Conservation (phyloP, 768 basidiomycete species). For the Botryobasidium botryosum region DNA sequence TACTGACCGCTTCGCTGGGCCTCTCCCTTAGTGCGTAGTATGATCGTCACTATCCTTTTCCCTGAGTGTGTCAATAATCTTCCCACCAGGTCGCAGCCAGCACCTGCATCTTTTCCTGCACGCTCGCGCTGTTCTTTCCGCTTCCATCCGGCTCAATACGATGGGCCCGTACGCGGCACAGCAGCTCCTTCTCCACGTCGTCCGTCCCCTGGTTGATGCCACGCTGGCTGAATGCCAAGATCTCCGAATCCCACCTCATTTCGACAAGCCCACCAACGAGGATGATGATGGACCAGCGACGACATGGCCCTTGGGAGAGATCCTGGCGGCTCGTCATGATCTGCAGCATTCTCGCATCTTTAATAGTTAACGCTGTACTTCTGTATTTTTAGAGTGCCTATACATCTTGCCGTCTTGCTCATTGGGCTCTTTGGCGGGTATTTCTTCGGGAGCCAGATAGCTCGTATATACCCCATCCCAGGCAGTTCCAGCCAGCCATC, state of each 20-base stretch:
- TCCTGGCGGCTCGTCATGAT: conserved; percentile 79
- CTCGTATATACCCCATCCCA: too few species aligned
- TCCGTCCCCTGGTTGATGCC: conserved; percentile 46
- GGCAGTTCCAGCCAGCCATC: too few species aligned
- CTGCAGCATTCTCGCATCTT: conserved; percentile 92
- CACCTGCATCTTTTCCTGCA: conserved; percentile 90
- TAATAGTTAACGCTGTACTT: conserved; percentile 34
- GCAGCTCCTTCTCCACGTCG: conserved; percentile 60
- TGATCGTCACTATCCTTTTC: not conserved
- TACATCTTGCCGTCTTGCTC: too few species aligned
- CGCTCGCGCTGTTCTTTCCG: conserved; percentile 75
- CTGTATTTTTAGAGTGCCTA: too few species aligned
- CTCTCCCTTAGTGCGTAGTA: conserved; percentile 42
- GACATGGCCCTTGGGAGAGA: conserved; percentile 94
- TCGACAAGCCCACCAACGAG: too few species aligned
- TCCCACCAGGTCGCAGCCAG: conserved; percentile 49
- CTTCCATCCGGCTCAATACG: conserved; percentile 78
- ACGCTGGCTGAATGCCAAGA: conserved; percentile 30
- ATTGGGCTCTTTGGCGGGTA: too few species aligned
- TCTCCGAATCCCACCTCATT: conserved; percentile 31
- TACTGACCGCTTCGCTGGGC: conserved; percentile 61
- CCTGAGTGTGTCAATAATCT: not conserved
- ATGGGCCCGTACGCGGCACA: conserved; percentile 89
- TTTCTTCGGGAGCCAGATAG: too few species aligned
- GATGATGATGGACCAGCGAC: conserved; percentile 51